A percentile compares a stretch with the other conserved stretches of the same genome.
Conservation (phyloP, 768 basidiomycete species). For the Boletellus emodensis region DNA sequence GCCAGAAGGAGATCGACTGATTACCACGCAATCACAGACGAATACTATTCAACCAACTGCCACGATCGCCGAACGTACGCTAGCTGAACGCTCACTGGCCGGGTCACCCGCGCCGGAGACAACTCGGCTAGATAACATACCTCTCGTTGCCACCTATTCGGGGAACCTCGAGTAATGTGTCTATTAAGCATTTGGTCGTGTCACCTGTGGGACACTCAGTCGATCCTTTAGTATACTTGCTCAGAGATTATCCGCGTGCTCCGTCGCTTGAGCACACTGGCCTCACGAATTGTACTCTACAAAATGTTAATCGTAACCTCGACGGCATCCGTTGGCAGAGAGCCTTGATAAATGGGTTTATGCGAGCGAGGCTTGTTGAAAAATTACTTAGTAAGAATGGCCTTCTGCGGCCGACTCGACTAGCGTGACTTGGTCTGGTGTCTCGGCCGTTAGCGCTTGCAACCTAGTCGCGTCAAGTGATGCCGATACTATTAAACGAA, state of each 20-base stretch:
- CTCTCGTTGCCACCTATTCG: constrained; percentile 24
- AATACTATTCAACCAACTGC: constrained; percentile 42
- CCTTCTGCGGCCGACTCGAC: too few species aligned
- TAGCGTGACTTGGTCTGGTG: background rate
- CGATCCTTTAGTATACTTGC: constrained; percentile 9
- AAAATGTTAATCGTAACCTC: background rate
- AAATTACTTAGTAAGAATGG: too few species aligned
- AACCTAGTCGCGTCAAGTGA: constrained; percentile 15
- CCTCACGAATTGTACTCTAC: constrained; percentile 11
- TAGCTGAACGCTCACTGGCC: constrained; percentile 39
- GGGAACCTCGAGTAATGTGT: constrained; percentile 9
- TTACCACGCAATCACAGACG: constrained; percentile 33
- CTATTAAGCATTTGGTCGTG: background rate
- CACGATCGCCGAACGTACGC: constrained; percentile 39
- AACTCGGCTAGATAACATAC: constrained; percentile 42
- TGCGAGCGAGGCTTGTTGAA: too few species aligned
- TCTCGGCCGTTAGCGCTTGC: background rate
- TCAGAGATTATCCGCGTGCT: constrained; percentile 1
- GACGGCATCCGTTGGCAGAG: background rate
- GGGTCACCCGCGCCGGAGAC: constrained; percentile 36
- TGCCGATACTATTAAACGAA: constrained; percentile 32
- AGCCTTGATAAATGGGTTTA: too few species aligned
- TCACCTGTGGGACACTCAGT: background rate
- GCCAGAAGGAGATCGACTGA: constrained; percentile 24
- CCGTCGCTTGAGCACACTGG: background rate